Evolutionary conservation across 805 yeast genomes (phyloP).

Genomic region (Cyberlindnera euphorbiiphila): DNA sequence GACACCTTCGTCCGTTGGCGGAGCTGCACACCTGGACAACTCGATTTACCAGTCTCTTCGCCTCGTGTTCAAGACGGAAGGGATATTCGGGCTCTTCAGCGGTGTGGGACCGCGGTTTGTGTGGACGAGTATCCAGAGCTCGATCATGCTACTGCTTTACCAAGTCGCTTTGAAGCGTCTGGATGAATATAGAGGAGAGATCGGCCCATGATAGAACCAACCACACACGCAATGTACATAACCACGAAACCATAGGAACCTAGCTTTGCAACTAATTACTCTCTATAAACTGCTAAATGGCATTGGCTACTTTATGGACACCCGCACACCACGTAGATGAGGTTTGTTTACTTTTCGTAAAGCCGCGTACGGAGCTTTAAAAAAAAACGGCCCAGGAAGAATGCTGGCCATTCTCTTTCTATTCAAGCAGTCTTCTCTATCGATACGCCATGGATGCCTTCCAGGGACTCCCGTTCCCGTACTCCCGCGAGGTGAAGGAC

Average conservation of each 20-base stretch:
- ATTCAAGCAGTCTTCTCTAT: no score
- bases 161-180: conserved; percentile 63
- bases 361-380: not conserved
- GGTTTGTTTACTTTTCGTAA: conserved; percentile 11
- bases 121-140: conserved; percentile 95
- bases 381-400: no score
- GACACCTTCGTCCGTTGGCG: conserved; percentile 31
- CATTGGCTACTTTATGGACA: no score
- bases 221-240: conserved; percentile 8
- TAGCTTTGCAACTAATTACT: no score
- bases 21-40: conserved; percentile 29
- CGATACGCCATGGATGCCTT: conserved; percentile 13
- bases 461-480: conserved; percentile 21
- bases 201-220: not conserved
- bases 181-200: conserved; percentile 10
- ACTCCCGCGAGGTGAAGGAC: conserved; percentile 20
- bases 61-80: conserved; percentile 67
- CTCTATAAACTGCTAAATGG: no score
- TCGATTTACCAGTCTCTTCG: conserved; percentile 50
- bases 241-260: no score
- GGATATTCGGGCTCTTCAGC: conserved; percentile 73
- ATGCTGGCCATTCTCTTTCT: no score
- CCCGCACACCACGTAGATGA: not conserved
- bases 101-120: conserved; percentile 97
- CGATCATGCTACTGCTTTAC: conserved; percentile 86